These are phyloP conservation scores for Solioccasus polychromus DNA, from an alignment of 768 basidiomycete species.

Conservation along the genomic window DNA sequence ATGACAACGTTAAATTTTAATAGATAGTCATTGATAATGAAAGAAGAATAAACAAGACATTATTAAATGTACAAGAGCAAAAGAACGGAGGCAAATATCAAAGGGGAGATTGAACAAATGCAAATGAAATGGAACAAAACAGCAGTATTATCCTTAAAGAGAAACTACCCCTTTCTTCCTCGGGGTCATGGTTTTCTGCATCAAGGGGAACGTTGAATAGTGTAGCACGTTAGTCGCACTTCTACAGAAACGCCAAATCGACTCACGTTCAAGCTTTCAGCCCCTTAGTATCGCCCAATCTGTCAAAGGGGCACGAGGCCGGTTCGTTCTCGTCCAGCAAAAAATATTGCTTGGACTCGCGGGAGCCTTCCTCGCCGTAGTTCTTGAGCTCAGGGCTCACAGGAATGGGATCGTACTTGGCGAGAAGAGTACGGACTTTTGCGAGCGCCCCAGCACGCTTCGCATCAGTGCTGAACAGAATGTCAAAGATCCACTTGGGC, in stretches of 20 bases:
- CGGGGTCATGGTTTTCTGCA: no score
- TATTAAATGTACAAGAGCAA: no score
- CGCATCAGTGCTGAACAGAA: conserved; percentile 18
- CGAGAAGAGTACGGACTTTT: conserved; percentile 16
- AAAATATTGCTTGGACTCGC: conserved; percentile 22
- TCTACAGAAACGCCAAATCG: not conserved
- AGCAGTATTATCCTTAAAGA: no score
- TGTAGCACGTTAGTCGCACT: not conserved
- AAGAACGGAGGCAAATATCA: no score
- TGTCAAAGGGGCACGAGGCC: conserved; percentile 16
- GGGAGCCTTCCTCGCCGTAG: conserved; percentile 19
- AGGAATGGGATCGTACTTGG: conserved; percentile 19
- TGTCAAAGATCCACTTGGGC: conserved; percentile 25
- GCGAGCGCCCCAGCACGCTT: conserved; percentile 17
- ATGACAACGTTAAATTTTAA: no score
- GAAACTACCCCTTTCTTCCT: no score
- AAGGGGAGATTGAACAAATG: no score
- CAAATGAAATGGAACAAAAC: no score
- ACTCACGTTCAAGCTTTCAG: conserved; percentile 4
- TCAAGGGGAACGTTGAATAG: no score
- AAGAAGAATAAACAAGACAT: no score
- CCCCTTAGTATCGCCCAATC: conserved; percentile 1
- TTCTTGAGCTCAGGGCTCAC: conserved; percentile 24
- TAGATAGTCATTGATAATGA: no score
- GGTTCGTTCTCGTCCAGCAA: conserved; percentile 20